Base-by-base conservation (phyloP, 305 asterid species). In the Fraxinus nigra region DNA sequence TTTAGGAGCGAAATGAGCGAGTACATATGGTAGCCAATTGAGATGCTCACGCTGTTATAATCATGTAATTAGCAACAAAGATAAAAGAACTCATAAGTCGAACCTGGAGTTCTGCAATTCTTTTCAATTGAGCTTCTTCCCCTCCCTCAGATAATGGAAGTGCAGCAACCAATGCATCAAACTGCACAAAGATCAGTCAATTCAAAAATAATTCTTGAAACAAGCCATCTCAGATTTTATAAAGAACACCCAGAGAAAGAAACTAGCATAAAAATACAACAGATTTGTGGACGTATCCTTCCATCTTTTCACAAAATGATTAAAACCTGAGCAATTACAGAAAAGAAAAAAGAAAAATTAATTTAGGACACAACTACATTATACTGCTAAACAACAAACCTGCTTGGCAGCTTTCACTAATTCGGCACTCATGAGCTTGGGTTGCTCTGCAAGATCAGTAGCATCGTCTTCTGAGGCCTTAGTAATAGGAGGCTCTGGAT, bases 381-480 rank as follows among this genome's bases (percentile, higher is more conserved):
- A 34, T 56, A 32, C 26, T 63, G 38, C 43, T 28, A 70, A 43
- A 24, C 40, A 72, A 38, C 0, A 33, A 22, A 92, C 97, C 97
- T 92, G 97, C 80, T 93, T 93, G 78, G 97, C 97, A 46, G 97
- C 95, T 84, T 92, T 94, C 76, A 93, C 94, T 80, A 94, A 88
- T 56, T 89, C 97, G 13, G 97, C 85, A 77, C 93, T 89, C 72
- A 93, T 92, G 78, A 84, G 80, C 82, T 94, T 92, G 56, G 98
- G 95, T 82, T 93, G 93, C 82, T 93, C 98, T 3, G 94, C 88
- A 70, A 87, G 81, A 83, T 72, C 91, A 16, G 90, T 79, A 1
- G 94, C 85, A 63, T 90, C 97, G 11, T 91, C 95, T 26, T 72
- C 87, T 35, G 40, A 85, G 8, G 81, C 83, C 40, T 93, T 79